Conservation (phyloP, 139 green algal genomes). For the Volvox reticuliferus region DNA sequence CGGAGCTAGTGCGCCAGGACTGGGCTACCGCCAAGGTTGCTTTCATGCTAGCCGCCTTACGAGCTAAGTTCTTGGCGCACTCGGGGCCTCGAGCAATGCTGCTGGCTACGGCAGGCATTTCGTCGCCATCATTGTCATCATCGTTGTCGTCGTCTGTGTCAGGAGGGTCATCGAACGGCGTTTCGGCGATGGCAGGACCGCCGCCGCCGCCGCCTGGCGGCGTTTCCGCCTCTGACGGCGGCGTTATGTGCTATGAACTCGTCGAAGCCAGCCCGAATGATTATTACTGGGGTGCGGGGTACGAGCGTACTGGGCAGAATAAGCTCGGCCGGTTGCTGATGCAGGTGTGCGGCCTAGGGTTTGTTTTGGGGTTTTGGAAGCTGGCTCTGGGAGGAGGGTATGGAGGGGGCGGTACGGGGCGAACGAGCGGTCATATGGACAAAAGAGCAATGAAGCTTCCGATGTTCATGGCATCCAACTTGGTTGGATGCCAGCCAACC, state of each 20-base stretch:
- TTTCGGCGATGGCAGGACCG: background rate
- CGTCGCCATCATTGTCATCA: too few relatives aligned
- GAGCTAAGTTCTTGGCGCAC: conserved; percentile 89
- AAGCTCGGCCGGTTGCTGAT: conserved; percentile 91
- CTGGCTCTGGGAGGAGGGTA: background rate
- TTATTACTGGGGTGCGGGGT: conserved; percentile 91
- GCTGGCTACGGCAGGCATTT: conserved; percentile 73
- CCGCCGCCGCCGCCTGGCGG: background rate
- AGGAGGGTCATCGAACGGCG: background rate
- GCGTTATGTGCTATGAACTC: conserved; percentile 30
- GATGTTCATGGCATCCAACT: too few relatives aligned
- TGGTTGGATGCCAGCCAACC: too few relatives aligned
- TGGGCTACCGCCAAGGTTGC: conserved; percentile 83
- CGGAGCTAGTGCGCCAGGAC: conserved; percentile 84
- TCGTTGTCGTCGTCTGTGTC: background rate
- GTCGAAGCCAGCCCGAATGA: conserved; percentile 60
- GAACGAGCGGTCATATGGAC: too few relatives aligned
- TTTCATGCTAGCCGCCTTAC: conserved; percentile 89
- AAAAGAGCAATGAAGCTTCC: too few relatives aligned
- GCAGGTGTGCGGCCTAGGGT: conserved; percentile 69
- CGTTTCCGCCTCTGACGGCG: background rate
- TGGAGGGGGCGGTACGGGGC: background rate
- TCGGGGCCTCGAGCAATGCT: conserved; percentile 78
- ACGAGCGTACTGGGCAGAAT: conserved; percentile 88
- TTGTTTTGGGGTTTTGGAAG: too few relatives aligned